Evolutionary conservation across 495 filamentous ascomycete genomes (phyloP).

Genomic region (Neurospora sp.): DNA sequence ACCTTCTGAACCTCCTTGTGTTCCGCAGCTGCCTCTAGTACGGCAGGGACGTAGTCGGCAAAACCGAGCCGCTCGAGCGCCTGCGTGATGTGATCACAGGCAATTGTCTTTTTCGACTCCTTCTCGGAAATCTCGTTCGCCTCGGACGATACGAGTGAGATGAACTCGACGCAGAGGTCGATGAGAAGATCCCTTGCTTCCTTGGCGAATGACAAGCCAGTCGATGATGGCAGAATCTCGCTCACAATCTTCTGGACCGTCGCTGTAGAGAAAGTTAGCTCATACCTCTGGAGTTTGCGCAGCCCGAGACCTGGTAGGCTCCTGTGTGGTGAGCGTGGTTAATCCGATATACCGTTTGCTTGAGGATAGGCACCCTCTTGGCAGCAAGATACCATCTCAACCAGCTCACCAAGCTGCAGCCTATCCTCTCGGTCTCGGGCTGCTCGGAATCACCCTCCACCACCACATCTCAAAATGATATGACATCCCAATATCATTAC

Average conservation of each 20-base stretch:
- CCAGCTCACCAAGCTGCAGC: not conserved
- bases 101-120: conserved; percentile 97
- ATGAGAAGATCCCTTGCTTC: conserved; percentile 92
- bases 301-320: not conserved
- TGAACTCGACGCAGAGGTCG: conserved; percentile 98
- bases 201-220: conserved; percentile 64
- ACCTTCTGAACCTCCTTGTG: conserved; percentile 91
- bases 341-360: not conserved
- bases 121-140: conserved; percentile 98
- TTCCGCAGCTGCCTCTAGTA: conserved; percentile 78
- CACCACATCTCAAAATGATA: not conserved
- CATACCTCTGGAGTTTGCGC: not conserved
- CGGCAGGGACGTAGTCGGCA: conserved; percentile 75
- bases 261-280: conserved; percentile 40
- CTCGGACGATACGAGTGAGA: conserved; percentile 91
- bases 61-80: conserved; percentile 87
- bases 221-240: conserved; percentile 73
- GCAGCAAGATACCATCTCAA: not conserved
- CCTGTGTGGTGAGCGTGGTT: not conserved
- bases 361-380: not conserved
- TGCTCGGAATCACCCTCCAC: not conserved
- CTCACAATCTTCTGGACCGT: conserved; percentile 97
- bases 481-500: not conserved
- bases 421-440: not conserved
- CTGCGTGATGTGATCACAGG: conserved; percentile 89